These are phyloP conservation scores for Phoma herbarum DNA, from an alignment of 2,329 filamentous ascomycete genomes.

Conservation along the genomic window DNA sequence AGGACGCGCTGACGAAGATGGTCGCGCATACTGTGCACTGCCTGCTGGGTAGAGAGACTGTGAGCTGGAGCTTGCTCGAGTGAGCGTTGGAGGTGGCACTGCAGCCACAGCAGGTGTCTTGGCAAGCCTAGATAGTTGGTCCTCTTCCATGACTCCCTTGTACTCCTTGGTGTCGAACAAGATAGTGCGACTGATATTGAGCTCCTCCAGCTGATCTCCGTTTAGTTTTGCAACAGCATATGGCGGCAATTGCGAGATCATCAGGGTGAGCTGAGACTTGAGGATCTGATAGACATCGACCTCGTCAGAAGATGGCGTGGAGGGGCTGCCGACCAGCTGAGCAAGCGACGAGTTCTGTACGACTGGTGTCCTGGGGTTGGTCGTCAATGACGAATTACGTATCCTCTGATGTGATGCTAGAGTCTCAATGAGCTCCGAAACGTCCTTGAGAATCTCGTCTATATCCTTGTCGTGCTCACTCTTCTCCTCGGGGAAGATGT, in stretches of 20 bases:
- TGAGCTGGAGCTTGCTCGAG: constrained; percentile 38
- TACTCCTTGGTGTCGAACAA: constrained; percentile 77
- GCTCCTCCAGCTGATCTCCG: constrained; percentile 82
- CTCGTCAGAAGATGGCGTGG: constrained; percentile 70
- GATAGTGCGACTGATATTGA: constrained; percentile 83
- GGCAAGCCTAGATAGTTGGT: constrained; percentile 64
- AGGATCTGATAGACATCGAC: constrained; percentile 73
- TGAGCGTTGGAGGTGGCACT: constrained; percentile 40
- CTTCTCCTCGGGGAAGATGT: constrained; percentile 41
- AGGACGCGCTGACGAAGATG: constrained; percentile 40
- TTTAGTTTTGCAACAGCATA: constrained; percentile 87
- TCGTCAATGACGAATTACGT: constrained; percentile 74
- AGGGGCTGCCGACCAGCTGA: constrained; percentile 63
- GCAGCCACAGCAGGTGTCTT: constrained; percentile 50
- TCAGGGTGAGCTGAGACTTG: constrained; percentile 75
- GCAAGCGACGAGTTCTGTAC: constrained; percentile 72
- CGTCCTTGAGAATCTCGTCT: constrained; percentile 75
- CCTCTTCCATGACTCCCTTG: constrained; percentile 83
- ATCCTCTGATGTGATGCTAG: constrained; percentile 81
- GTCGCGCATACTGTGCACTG: constrained; percentile 45
- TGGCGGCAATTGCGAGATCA: constrained; percentile 79
- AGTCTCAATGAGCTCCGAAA: constrained; percentile 79
- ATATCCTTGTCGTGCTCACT: constrained; percentile 66
- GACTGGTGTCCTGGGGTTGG: constrained; percentile 70
- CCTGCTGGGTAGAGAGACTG: constrained; percentile 42